These are phyloP conservation scores for Fagus sylvatica DNA, from an alignment of 306 rosid genomes.

Conservation along the genomic window DNA sequence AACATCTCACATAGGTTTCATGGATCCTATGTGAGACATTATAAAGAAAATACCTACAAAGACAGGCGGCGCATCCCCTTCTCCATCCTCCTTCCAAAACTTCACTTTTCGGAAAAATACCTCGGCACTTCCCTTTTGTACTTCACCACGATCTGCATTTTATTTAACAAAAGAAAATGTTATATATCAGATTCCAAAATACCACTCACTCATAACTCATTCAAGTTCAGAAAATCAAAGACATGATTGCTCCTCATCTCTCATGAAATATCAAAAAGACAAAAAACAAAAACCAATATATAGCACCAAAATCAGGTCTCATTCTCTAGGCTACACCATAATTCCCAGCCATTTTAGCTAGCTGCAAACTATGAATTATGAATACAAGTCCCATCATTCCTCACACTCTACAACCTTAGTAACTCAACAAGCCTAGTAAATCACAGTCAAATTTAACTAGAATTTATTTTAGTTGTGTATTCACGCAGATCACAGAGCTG, in stretches of 20 bases:
- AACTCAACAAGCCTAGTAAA: neutral
- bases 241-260: neutral
- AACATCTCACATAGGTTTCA: too few relatives aligned
- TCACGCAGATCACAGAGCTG: neutral
- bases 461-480: neutral
- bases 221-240: neutral
- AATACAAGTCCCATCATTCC: too few relatives aligned
- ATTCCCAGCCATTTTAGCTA: too few relatives aligned
- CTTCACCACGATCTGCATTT: conserved; percentile 83
- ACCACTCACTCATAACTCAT: neutral
- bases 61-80: conserved; percentile 93
- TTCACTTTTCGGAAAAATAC: conserved; percentile 85
- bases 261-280: neutral
- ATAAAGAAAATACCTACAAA: conserved; percentile 72
- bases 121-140: conserved; percentile 82
- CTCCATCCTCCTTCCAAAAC: conserved; percentile 84
- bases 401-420: too few relatives aligned
- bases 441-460: neutral
- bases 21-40: neutral
- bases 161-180: neutral
- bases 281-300: neutral
- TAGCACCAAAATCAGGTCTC: neutral
- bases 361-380: too few relatives aligned
- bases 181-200: neutral
- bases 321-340: too few relatives aligned